Conservation (phyloP, 2,329 filamentous ascomycete genomes). For the Fusarium camptoceras region DNA sequence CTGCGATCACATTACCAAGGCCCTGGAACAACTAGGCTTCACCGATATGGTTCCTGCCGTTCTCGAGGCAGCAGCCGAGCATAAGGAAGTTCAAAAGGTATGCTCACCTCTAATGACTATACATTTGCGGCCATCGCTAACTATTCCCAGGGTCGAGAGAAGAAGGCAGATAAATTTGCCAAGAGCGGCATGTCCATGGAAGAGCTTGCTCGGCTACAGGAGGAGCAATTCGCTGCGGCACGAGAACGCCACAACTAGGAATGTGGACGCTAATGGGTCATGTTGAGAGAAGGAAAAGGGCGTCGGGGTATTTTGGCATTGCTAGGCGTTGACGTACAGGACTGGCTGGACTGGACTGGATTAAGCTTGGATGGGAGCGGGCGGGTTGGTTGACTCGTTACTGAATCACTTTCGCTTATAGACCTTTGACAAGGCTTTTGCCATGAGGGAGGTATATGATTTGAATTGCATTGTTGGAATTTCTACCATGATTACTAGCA, state of each 20-base stretch:
- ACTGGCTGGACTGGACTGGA: slow-evolving; percentile 37
- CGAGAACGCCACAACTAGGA: slow-evolving; percentile 52
- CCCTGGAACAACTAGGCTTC: slow-evolving; percentile 92
- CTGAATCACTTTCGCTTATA: slow-evolving; percentile 42
- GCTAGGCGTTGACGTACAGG: slow-evolving; percentile 50
- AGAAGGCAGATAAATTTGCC: slow-evolving; percentile 97
- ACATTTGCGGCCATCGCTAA: slow-evolving; percentile 55
- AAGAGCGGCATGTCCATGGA: slow-evolving; percentile 93
- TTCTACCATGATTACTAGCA: neutral
- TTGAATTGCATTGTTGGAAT: slow-evolving; percentile 12
- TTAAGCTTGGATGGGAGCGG: slow-evolving; percentile 29
- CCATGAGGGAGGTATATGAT: neutral
- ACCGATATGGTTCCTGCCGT: slow-evolving; percentile 91
- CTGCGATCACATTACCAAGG: slow-evolving; percentile 96
- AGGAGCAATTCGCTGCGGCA: slow-evolving; percentile 89
- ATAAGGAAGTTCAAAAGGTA: slow-evolving; percentile 94
- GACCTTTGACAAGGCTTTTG: slow-evolving; percentile 20
- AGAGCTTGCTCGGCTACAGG: slow-evolving; percentile 87
- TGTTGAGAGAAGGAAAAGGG: slow-evolving; percentile 24
- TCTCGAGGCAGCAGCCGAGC: slow-evolving; percentile 85
- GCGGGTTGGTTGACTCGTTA: slow-evolving; percentile 30
- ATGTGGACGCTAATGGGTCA: slow-evolving; percentile 5
- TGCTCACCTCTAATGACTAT: slow-evolving; percentile 46
- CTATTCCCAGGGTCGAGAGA: slow-evolving; percentile 80
- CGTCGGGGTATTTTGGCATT: slow-evolving; percentile 49